Base-by-base conservation (phyloP, 1,139 yeast species). In the Geotrichum carabidarum region DNA sequence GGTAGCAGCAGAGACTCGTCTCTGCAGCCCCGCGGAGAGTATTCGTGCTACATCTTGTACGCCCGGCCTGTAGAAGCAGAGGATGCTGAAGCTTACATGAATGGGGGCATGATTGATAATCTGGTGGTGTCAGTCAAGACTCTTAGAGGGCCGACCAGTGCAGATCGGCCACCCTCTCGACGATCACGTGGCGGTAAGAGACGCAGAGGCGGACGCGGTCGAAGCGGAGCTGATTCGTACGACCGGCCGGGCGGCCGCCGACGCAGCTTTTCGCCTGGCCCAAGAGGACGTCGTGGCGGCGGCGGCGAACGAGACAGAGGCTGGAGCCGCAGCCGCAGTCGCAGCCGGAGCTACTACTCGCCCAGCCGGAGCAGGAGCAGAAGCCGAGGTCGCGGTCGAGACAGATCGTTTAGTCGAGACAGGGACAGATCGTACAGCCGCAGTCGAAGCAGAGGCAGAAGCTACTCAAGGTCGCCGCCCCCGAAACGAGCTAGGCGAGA, bases 61-160 rank as follows among this genome's bases (percentile, higher is more conserved):
- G 40, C 55, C 27, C 52, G 53, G 30, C 59, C 61, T 1, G 60
- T 51, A n/a, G 63, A 62, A 44, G 67, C 68, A n/a, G 49, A 57
- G 11, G 58, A 52, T 11, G 68, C 67, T 7, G 57, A 56, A 8
- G 44, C 50, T 1, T 60, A 56, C 35, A 62, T 65, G 66, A 60
- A 65, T 49, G 62, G 63, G 1, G 68, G 67, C n/a, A 60, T 62
- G 61, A 60, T 65, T 47, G 68, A 64, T 48, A 45, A 58, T 12
- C 38, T 53, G 30, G 54, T 51, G 9, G 55, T 64, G 14, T 55
- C 58, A 3, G 67, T 62, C 15, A 53, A 50, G 40, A 42, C 57
- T 14, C 50, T 55, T 11, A 47, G 51, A 22, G 54, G 57, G 14
- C 54, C 58, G 31, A 49, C 56, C n/a, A 45, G 54, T 31, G 44